Evolutionary conservation across 768 basidiomycete genomes (phyloP).

Genomic region (Postia placenta): DNA sequence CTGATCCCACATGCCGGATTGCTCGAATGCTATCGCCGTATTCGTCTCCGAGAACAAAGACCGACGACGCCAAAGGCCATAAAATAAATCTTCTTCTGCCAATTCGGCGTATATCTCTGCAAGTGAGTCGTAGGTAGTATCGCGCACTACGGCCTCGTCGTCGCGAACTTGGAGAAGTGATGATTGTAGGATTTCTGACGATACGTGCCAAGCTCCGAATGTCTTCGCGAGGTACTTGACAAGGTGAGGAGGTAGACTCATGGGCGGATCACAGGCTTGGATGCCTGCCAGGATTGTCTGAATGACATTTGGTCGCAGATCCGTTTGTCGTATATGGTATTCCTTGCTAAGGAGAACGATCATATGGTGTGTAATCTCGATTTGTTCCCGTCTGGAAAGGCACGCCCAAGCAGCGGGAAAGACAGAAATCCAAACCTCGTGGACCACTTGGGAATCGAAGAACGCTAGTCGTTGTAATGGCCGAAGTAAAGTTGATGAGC

Average conservation of each 20-base stretch:
- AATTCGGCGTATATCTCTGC: conserved; percentile 95
- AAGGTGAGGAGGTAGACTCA: conserved; percentile 89
- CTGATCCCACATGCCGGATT: conserved; percentile 96
- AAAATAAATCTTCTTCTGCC: conserved; percentile 94
- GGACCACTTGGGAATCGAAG: conserved; percentile 70
- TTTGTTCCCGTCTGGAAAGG: conserved; percentile 82
- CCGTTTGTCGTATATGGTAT: conserved; percentile 85
- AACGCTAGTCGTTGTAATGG: conserved; percentile 81
- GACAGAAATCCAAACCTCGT: conserved; percentile 80
- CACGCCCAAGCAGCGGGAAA: conserved; percentile 86
- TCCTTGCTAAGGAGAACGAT: conserved; percentile 89
- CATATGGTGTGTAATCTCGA: conserved; percentile 83
- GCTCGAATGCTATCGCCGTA: conserved; percentile 82
- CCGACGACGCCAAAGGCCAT: conserved; percentile 91
- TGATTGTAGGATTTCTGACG: conserved; percentile 76
- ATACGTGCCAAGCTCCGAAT: conserved; percentile 93
- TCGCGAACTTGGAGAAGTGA: conserved; percentile 78
- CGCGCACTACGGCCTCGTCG: conserved; percentile 72
- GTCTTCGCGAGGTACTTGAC: conserved; percentile 96
- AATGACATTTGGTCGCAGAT: conserved; percentile 86
- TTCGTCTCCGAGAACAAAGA: conserved; percentile 89
- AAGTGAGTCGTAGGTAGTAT: conserved; percentile 83
- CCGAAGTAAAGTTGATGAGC: conserved; percentile 49
- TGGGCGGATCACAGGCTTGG: conserved; percentile 78
- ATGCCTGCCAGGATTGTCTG: conserved; percentile 85